Conservation (phyloP, 495 filamentous ascomycete species). For the Penicillium riverlandense region DNA sequence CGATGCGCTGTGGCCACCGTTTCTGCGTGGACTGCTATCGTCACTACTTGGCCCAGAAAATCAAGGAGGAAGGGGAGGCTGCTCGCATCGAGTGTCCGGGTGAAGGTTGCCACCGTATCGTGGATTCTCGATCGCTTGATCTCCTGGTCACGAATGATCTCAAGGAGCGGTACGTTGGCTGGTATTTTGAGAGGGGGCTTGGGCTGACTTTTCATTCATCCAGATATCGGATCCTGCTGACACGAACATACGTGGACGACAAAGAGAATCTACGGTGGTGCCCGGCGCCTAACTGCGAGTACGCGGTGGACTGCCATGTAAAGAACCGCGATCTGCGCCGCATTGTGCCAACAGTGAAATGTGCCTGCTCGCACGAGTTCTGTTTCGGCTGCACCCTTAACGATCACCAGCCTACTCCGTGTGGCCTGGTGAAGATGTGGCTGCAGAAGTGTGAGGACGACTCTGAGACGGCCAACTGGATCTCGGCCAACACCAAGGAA, state of each 20-base stretch:
- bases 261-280: slow-evolving; percentile 95
- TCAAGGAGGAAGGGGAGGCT: slow-evolving; percentile 89
- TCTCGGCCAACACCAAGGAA: slow-evolving; percentile 97
- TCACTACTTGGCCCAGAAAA: slow-evolving; percentile 86
- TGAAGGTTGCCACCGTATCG: slow-evolving; percentile 79
- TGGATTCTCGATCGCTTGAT: slow-evolving; percentile 82
- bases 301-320: slow-evolving; percentile 80
- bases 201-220: not conserved
- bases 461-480: slow-evolving; percentile 98
- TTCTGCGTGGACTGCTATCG: slow-evolving; percentile 91
- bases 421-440: slow-evolving; percentile 89
- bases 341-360: slow-evolving; percentile 84
- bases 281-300: slow-evolving; percentile 89
- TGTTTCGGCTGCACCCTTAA: slow-evolving; percentile 93
- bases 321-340: slow-evolving; percentile 76
- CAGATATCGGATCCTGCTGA: slow-evolving; percentile 80
- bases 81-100: slow-evolving; percentile 90
- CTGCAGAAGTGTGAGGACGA: slow-evolving; percentile 98
- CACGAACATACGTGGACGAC: slow-evolving; percentile 93
- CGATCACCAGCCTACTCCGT: slow-evolving; percentile 93
- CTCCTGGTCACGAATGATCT: slow-evolving; percentile 71
- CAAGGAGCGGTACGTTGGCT: slow-evolving; percentile 47
- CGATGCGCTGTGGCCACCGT: slow-evolving; percentile 93
- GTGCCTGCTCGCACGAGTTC: slow-evolving; percentile 75
- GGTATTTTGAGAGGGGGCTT: slow-evolving; percentile 6